These are phyloP conservation scores for Aspergillus hancockii DNA, from an alignment of 495 filamentous ascomycete genomes.

Conservation along the genomic window DNA sequence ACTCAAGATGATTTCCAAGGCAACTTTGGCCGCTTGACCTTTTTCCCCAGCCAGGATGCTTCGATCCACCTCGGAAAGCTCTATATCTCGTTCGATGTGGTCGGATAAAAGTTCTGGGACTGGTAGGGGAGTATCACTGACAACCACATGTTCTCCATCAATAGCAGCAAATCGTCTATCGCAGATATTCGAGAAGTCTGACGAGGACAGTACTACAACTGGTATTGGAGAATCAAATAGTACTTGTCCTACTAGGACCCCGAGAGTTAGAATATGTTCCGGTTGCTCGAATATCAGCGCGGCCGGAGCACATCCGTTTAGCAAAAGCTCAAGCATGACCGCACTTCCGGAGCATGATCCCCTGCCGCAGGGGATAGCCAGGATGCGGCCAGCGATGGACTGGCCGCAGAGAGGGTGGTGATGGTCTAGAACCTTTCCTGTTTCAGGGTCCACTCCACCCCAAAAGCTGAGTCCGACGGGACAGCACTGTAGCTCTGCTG, in stretches of 20 bases:
- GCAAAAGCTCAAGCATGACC: conserved; percentile 33
- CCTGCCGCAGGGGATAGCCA: conserved; percentile 32
- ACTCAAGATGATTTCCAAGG: conserved; percentile 28
- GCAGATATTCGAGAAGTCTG: conserved; percentile 14
- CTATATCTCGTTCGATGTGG: not conserved
- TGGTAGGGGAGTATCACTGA: conserved; percentile 2
- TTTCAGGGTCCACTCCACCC: conserved; percentile 30
- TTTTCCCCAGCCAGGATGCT: conserved; percentile 23
- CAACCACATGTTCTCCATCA: not conserved
- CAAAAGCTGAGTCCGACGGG: conserved; percentile 32
- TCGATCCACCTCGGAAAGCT: conserved; percentile 16
- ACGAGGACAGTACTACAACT: conserved; percentile 20
- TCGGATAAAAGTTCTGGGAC: not conserved
- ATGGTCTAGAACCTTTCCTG: conserved; percentile 28
- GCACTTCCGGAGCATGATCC: conserved; percentile 35
- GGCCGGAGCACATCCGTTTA: conserved; percentile 20
- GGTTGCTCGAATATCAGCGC: conserved; percentile 29
- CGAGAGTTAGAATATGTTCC: conserved; percentile 33
- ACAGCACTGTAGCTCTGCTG: conserved; percentile 6
- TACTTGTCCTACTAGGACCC: conserved; percentile 29
- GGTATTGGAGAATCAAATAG: conserved; percentile 31
- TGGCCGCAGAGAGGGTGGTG: conserved; percentile 32
- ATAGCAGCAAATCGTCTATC: not conserved
- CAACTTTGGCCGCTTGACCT: conserved; percentile 24
- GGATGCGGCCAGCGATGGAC: conserved; percentile 19